phyloP scores from a whole-genome alignment of 139 green algal genomes.

The Tetradesmus obliquus region DNA sequence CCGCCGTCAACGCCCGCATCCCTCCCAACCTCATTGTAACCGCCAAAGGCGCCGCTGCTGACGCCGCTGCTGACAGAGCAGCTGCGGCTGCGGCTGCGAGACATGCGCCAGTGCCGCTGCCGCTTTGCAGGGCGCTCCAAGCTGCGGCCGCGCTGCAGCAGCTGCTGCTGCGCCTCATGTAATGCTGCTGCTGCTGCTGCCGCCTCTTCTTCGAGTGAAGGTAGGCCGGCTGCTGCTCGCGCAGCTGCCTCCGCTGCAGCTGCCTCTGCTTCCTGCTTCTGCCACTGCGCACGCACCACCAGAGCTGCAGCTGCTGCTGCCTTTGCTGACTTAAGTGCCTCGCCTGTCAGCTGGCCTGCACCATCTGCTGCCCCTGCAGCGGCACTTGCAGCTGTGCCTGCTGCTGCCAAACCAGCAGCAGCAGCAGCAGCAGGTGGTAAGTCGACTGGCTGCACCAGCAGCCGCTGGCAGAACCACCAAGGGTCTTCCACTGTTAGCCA shows the following conservation, averaged over 20 bases:
- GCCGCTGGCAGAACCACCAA: conserved; percentile 31
- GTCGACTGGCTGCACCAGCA: neutral
- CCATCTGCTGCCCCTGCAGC: neutral
- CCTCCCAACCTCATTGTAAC: neutral
- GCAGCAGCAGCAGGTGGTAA: neutral
- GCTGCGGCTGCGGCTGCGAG: conserved; percentile 29
- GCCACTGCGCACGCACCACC: conserved; percentile 1
- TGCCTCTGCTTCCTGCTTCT: conserved; percentile 26
- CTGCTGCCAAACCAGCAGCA: neutral
- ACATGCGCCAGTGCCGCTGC: neutral
- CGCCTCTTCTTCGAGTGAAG: neutral
- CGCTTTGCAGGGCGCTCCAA: neutral
- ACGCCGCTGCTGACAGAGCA: conserved; percentile 20
- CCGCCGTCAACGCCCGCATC: neutral
- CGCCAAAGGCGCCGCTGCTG: neutral
- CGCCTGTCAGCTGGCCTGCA: neutral
- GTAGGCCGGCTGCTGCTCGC: neutral
- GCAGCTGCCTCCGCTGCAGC: conserved; percentile 18
- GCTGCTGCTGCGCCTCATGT: neutral
- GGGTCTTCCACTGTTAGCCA: conserved; percentile 27
- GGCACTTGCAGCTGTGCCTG: neutral
- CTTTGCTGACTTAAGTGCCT: neutral
- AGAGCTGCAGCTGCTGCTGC: conserved; percentile 36
- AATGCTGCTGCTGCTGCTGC: conserved; percentile 18
- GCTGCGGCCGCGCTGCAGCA: neutral